A percentile compares a stretch with the other conserved stretches of the same genome.
Evolutionary conservation across 352 stramenopile genomes (phyloP).

Genomic region (Pythium volutum): DNA sequence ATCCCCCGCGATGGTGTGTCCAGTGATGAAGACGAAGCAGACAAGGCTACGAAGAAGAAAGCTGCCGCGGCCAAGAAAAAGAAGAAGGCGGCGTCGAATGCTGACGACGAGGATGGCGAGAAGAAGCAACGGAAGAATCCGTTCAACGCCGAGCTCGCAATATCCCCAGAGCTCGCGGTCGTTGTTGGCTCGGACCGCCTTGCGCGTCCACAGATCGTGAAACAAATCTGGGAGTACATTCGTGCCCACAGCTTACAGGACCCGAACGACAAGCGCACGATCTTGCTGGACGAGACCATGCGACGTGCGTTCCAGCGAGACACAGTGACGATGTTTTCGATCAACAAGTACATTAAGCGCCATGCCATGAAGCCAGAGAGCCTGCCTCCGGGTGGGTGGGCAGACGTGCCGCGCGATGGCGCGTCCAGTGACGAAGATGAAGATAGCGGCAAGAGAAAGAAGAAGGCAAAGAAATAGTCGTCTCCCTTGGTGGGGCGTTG

Average conservation of each 20-base stretch:
- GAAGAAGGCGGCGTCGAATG: conserved; percentile 33
- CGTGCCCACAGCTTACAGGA: conserved; percentile 94
- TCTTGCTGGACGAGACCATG: conserved; percentile 90
- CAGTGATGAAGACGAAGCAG: conserved; percentile 71
- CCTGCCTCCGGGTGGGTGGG: conserved; percentile 67
- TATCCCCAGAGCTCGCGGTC: conserved; percentile 72
- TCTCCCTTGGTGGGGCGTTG: background rate
- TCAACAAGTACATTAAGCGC: conserved; percentile 90
- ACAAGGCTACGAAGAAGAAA: conserved; percentile 66
- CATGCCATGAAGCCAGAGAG: conserved; percentile 72
- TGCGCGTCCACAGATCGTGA: conserved; percentile 91
- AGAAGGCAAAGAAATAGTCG: conserved; percentile 27
- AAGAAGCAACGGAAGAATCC: conserved; percentile 63
- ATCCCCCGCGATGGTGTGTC: conserved; percentile 76
- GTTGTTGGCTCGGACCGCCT: conserved; percentile 83
- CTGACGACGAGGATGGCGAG: conserved; percentile 38
- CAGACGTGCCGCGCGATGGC: conserved; percentile 65
- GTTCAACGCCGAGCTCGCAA: conserved; percentile 72
- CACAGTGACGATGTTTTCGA: conserved; percentile 86
- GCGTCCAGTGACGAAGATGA: conserved; percentile 82
- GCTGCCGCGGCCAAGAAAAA: conserved; percentile 47
- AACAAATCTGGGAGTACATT: conserved; percentile 96
- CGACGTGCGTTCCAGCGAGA: conserved; percentile 78
- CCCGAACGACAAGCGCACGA: conserved; percentile 91
- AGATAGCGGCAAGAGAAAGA: conserved; percentile 19